Conservation (phyloP, 805 yeast genomes). For the Blastobotrys mokoenaii region DNA sequence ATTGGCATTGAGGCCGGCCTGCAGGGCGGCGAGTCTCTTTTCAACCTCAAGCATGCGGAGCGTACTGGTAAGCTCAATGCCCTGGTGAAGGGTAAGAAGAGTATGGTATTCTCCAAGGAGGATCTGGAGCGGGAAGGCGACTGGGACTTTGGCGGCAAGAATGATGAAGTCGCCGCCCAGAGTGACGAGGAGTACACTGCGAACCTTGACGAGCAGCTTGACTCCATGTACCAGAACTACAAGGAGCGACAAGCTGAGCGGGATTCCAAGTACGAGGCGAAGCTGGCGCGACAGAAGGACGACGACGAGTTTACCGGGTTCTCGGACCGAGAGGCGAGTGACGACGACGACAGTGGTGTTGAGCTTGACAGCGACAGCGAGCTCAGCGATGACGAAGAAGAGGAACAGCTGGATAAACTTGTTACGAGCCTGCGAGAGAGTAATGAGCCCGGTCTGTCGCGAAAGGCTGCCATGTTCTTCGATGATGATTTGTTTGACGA, state of each 20-base stretch:
- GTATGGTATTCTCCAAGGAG: conserved; percentile 32
- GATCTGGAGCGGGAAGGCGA: conserved; percentile 20
- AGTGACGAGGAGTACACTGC: conserved; percentile 26
- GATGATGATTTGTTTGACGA: conserved; percentile 30
- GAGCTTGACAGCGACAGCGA: conserved; percentile 9
- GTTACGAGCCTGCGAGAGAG: conserved; percentile 13
- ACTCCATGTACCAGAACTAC: conserved; percentile 68
- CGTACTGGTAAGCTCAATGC: conserved; percentile 74
- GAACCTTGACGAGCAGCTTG: conserved; percentile 67
- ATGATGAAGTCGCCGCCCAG: conserved; percentile 31
- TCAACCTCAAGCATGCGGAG: conserved; percentile 78
- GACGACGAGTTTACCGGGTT: conserved; percentile 26
- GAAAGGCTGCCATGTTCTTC: conserved; percentile 32
- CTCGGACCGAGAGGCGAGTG: conserved; percentile 25
- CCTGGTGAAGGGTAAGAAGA: conserved; percentile 61
- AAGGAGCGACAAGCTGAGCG: conserved; percentile 36
- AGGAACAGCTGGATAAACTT: conserved; percentile 10
- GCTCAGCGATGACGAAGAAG: conserved; percentile 9
- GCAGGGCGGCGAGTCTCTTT: conserved; percentile 58
- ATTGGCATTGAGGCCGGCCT: conserved; percentile 89
- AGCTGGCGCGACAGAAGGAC: conserved; percentile 32
- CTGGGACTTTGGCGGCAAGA: conserved; percentile 28
- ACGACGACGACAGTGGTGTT: conserved; percentile 14
- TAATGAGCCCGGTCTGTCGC: conserved; percentile 23
- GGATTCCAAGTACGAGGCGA: conserved; percentile 45